These are phyloP conservation scores for Hemisphaericaspora xylofermentans DNA, from an alignment of 1,139 yeast genomes.

Conservation along the genomic window DNA sequence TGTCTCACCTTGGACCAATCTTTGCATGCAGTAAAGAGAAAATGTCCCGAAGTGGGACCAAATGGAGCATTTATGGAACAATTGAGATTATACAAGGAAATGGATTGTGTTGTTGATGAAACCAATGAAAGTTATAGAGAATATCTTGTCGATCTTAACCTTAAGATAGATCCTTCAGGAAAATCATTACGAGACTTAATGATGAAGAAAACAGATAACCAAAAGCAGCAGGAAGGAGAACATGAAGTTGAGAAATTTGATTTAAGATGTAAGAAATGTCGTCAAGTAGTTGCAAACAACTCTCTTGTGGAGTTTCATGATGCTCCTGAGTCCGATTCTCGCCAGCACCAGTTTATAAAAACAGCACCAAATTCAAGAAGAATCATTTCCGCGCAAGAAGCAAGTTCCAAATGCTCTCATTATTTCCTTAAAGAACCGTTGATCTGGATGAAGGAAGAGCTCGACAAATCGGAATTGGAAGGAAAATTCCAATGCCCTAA, in stretches of 20 bases:
- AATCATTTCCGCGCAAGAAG: slow-evolving; percentile 53
- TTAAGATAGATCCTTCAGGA: slow-evolving; percentile 32
- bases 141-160: slow-evolving; percentile 25
- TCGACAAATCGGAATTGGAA: slow-evolving; percentile 68
- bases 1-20: slow-evolving; percentile 61
- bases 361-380: slow-evolving; percentile 61
- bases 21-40: slow-evolving; percentile 66
- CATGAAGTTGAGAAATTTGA: slow-evolving; percentile 18
- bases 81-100: slow-evolving; percentile 53
- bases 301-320: slow-evolving; percentile 56
- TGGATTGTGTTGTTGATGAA: slow-evolving; percentile 29
- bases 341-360: slow-evolving; percentile 62
- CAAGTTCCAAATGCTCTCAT: slow-evolving; percentile 72
- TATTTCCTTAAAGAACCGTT: slow-evolving; percentile 78
- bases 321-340: slow-evolving; percentile 59
- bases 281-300: slow-evolving; percentile 53
- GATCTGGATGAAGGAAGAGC: slow-evolving; percentile 84
- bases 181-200: slow-evolving; percentile 18
- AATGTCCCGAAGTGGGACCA: slow-evolving; percentile 62
- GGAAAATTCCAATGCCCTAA: slow-evolving; percentile 86
- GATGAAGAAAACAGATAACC: slow-evolving; percentile 9
- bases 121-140: slow-evolving; percentile 25
- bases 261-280: slow-evolving; percentile 70
- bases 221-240: slow-evolving; percentile 15
- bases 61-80: slow-evolving; percentile 77